Evolutionary conservation across 805 yeast genomes (phyloP), one percentile per base, ranked within the genome.

Genomic region (Kluyveromyces siamensis): DNA sequence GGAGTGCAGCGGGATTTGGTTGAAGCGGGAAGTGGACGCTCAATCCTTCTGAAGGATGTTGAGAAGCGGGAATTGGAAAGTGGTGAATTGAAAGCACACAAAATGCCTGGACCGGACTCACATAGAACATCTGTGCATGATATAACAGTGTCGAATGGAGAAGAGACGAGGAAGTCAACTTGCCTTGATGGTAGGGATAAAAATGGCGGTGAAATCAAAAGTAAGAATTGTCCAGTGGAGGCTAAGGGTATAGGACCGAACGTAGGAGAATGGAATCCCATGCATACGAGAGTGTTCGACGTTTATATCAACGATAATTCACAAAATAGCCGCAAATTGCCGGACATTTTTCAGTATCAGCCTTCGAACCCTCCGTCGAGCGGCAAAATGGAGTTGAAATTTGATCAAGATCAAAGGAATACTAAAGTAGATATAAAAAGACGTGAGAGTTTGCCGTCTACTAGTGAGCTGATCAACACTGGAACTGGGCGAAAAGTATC

Each of bases 201-300:
- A 4, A 21, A 21, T 21, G 14, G 7, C 35, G 35, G 14, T 30
- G 35, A 4, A 13, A 11, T 30, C 4, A 13, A 30, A 5, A 13
- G 35, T 30, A 30, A 30, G 14, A 7, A 30, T 30, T 21, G 25
- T 6, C 25, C 3, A 3, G 25, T 21, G 25, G 25, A 21, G 25
- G 25, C 25, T 21, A 21, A 21, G 25, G 6, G 6, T 6, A 41
- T 11, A 18, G 21, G 37, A 17, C 18, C 36, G 14, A 37, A 21
- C 37, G 36, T 33, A 35, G 41, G 13, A n/a, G 16, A 42, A 37
- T 58, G 60, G 62, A 49, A 55, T 41, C 57, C 62, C 6, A 48
- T 52, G 6, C 52, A 51, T 27, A 48, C 62, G 1, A 52, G 59
- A 19, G 58, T 60, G 9, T 61, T 61, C 44, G 66, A 61, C 46